Evolutionary conservation across 306 rosid species (phyloP).

Genomic region (Arachis hypogaea): DNA sequence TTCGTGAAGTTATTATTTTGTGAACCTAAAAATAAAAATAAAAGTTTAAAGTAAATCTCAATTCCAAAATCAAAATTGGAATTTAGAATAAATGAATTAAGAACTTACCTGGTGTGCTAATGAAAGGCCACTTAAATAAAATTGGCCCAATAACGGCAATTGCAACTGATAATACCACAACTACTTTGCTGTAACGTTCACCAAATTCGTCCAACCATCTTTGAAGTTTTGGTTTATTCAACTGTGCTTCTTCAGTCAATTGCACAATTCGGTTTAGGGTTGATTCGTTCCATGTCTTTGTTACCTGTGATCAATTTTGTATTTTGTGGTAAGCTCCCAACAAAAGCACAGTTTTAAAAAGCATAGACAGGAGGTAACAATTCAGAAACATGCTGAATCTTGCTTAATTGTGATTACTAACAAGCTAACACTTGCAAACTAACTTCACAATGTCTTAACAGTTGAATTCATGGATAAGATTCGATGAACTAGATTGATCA

Average conservation of each 20-base stretch:
- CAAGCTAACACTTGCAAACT: conserved; percentile 23
- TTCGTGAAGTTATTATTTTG: no score
- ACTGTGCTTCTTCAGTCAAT: conserved; percentile 94
- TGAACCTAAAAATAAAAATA: no score
- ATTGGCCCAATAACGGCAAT: conserved; percentile 89
- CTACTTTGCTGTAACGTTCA: conserved; percentile 91
- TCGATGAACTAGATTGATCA: conserved; percentile 3
- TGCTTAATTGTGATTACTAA: conserved; percentile 28
- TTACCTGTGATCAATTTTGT: conserved; percentile 55
- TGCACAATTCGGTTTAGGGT: conserved; percentile 91
- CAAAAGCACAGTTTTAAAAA: conserved; percentile 23
- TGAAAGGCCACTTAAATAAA: conserved; percentile 92
- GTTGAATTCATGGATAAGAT: neutral
- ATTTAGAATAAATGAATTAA: conserved; percentile 27
- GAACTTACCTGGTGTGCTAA: conserved; percentile 76
- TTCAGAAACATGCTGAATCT: conserved; percentile 34
- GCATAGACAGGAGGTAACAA: conserved; percentile 29
- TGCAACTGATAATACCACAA: conserved; percentile 80
- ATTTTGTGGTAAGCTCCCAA: conserved; percentile 34
- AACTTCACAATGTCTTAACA: conserved; percentile 14
- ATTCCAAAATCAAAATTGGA: no score
- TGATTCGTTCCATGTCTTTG: conserved; percentile 90
- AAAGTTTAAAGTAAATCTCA: no score
- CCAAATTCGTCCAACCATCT: conserved; percentile 99
- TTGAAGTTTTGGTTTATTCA: conserved; percentile 91